phyloP scores from a whole-genome alignment of 148 eudicot genomes.

The Rheum nobile region DNA sequence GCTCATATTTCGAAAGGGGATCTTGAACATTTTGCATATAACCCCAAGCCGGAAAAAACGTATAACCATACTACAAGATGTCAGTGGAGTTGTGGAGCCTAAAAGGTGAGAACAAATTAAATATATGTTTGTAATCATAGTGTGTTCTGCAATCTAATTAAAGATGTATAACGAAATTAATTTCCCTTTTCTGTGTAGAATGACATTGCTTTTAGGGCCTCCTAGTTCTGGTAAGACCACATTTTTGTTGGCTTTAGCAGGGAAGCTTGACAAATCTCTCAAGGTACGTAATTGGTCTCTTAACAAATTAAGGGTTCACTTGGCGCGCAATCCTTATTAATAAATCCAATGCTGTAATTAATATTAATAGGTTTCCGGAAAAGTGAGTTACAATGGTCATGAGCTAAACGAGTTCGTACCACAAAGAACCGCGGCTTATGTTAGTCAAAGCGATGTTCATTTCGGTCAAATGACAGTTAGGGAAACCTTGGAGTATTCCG shows the following conservation, averaged over 20 bases:
- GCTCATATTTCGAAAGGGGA: conserved; percentile 10
- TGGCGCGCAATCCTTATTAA: no score
- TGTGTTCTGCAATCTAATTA: no score
- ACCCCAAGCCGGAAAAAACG: conserved; percentile 33
- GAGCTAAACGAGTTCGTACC: conserved; percentile 13
- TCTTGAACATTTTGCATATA: conserved; percentile 26
- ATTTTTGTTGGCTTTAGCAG: conserved; percentile 10
- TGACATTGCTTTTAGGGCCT: conserved; percentile 12
- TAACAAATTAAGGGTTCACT: background rate
- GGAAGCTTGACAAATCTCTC: conserved; percentile 5
- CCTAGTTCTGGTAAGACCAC: conserved; percentile 13
- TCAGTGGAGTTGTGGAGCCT: conserved; percentile 54
- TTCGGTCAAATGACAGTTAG: conserved; percentile 12
- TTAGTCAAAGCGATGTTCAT: conserved; percentile 10
- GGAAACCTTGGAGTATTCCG: conserved; percentile 13
- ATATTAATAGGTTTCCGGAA: conserved; percentile 9
- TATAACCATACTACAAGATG: conserved; percentile 36
- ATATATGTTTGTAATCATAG: no score
- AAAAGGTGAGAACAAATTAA: conserved; percentile 36
- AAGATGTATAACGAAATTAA: no score
- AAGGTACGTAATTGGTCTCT: background rate
- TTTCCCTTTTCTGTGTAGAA: background rate
- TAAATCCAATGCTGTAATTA: no score
- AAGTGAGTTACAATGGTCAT: conserved; percentile 14
- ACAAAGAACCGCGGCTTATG: conserved; percentile 13